A percentile compares a stretch with the other conserved stretches of the same genome.
These are phyloP conservation scores for Ustilago bromivora DNA, from an alignment of 1,284 basidiomycete genomes.

Conservation along the genomic window DNA sequence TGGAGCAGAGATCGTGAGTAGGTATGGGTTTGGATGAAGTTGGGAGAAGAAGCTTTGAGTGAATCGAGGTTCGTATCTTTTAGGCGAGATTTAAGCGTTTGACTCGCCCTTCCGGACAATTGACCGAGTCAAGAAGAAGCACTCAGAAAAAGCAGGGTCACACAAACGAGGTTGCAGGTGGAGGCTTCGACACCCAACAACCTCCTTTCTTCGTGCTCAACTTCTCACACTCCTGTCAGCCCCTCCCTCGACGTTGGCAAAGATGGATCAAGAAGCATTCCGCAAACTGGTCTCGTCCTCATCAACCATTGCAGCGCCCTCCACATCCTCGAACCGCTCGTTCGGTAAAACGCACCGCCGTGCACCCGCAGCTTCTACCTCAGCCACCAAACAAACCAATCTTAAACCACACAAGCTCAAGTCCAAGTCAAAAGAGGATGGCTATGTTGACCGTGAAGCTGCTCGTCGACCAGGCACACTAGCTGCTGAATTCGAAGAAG, in stretches of 20 bases:
- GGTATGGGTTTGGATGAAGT: neutral
- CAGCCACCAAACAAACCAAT: conserved; percentile 27
- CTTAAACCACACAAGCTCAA: conserved; percentile 29
- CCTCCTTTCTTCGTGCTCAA: neutral
- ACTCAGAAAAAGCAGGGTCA: neutral
- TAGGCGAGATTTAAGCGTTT: conserved; percentile 23
- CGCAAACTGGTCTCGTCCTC: conserved; percentile 48
- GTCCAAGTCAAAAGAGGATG: neutral
- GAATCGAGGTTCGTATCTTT: neutral
- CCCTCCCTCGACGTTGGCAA: neutral
- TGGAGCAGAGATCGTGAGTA: neutral
- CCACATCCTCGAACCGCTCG: conserved; percentile 9
- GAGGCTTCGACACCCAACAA: neutral
- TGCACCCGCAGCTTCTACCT: conserved; percentile 1
- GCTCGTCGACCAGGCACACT: conserved; percentile 30
- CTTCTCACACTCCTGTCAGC: too few species aligned
- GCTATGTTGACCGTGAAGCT: conserved; percentile 50
- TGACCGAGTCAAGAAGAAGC: conserved; percentile 26
- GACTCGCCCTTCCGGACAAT: conserved; percentile 23
- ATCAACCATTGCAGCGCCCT: conserved; percentile 4
- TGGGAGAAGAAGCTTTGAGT: conserved; percentile 1
- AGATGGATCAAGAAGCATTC: conserved; percentile 63
- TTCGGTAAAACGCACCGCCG: conserved; percentile 38
- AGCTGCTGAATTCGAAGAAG: conserved; percentile 71
- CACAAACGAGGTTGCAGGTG: neutral